Evolutionary conservation across 2,329 filamentous ascomycete species (phyloP).

Genomic region (Elsinoe australis): DNA sequence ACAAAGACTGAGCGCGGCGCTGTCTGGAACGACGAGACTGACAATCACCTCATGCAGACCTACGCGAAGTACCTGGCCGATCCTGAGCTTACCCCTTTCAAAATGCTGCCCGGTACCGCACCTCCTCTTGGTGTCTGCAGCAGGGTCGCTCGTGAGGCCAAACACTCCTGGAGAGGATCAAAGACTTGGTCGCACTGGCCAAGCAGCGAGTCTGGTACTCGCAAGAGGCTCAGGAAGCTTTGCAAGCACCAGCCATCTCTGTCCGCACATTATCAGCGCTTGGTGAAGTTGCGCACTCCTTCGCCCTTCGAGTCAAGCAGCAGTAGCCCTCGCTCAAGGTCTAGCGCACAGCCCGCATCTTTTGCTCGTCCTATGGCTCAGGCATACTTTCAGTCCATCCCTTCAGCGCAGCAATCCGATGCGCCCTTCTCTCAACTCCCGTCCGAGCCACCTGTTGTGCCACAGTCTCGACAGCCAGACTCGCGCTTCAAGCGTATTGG

Average conservation of each 20-base stretch:
- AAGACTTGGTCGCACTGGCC: conserved; percentile 43
- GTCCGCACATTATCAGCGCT: conserved; percentile 56
- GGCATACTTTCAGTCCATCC: conserved; percentile 21
- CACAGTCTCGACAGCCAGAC: too few species aligned
- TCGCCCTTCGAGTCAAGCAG: conserved; percentile 46
- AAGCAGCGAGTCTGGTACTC: conserved; percentile 50
- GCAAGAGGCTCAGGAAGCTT: conserved; percentile 50
- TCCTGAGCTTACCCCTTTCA: conserved; percentile 59
- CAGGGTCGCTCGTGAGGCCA: conserved; percentile 54
- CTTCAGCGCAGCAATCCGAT: conserved; percentile 42
- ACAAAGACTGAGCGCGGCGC: conserved; percentile 36
- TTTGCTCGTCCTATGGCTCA: conserved; percentile 44
- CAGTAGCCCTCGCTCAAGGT: conserved; percentile 14
- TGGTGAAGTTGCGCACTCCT: conserved; percentile 53
- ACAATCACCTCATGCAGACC: conserved; percentile 58
- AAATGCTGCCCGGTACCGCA: conserved; percentile 55
- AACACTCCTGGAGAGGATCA: conserved; percentile 51
- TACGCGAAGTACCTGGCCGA: conserved; percentile 60
- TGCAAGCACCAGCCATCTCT: conserved; percentile 56
- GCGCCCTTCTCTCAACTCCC: conserved; percentile 42
- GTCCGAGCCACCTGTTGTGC: conserved; percentile 30
- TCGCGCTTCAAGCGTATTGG: too few species aligned
- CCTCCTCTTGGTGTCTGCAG: conserved; percentile 58
- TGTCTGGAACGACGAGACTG: conserved; percentile 56
- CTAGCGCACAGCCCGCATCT: conserved; percentile 23